phyloP scores from a whole-genome alignment of 305 asterid species.

The Solanum aculeatissimum region DNA sequence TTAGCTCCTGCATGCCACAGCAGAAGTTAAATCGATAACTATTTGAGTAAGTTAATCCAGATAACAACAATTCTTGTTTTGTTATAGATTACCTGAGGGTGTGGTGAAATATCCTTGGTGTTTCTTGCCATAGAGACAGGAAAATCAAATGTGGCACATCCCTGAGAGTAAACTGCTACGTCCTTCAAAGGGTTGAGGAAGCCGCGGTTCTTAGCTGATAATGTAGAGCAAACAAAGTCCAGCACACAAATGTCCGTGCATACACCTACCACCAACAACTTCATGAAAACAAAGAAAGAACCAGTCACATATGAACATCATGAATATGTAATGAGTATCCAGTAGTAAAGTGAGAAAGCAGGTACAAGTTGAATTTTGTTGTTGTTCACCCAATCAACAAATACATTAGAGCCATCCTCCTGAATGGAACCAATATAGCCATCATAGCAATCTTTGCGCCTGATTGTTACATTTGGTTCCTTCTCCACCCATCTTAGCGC shows the following conservation, averaged over 20 bases:
- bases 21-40: too few relatives aligned
- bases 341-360: neutral
- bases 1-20: conserved; percentile 27
- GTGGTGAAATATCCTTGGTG: conserved; percentile 30
- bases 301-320: neutral
- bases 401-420: conserved; percentile 53
- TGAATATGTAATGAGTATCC: neutral
- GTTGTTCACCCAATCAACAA: conserved; percentile 52
- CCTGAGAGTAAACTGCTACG: conserved; percentile 46
- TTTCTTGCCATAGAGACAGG: conserved; percentile 33
- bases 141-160: conserved; percentile 67
- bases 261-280: conserved; percentile 53
- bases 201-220: conserved; percentile 55
- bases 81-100: conserved; percentile 37
- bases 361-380: conserved; percentile 41
- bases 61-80: neutral
- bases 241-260: conserved; percentile 77
- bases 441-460: conserved; percentile 65
- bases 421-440: conserved; percentile 37
- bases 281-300: neutral
- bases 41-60: neutral
- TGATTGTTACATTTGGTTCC: conserved; percentile 46
- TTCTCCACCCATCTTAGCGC: conserved; percentile 56
- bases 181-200: conserved; percentile 44
- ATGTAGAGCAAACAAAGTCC: conserved; percentile 56